Evolutionary conservation across 768 basidiomycete species (phyloP).

Genomic region (Arthromyces matolae): DNA sequence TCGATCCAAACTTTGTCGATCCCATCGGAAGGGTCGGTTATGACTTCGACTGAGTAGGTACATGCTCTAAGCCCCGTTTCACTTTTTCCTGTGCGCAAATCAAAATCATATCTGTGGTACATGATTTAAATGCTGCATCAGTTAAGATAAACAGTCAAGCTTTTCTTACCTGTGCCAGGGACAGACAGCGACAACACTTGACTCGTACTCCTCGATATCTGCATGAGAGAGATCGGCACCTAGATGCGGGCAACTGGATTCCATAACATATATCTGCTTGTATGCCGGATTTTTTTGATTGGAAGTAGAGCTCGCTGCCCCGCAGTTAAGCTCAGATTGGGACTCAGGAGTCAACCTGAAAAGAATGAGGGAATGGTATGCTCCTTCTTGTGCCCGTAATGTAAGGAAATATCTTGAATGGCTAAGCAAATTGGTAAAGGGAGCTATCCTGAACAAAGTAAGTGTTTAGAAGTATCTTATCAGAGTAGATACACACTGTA

Average conservation of each 20-base stretch:
- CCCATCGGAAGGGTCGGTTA: slow-evolving; percentile 32
- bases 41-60: slow-evolving; percentile 57
- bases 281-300: slow-evolving; percentile 14
- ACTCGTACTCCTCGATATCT: slow-evolving; percentile 68
- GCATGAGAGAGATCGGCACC: slow-evolving; percentile 80
- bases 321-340: slow-evolving; percentile 7
- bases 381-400: slow-evolving; percentile 53
- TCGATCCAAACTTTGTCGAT: slow-evolving; percentile 56
- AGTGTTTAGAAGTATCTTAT: background rate
- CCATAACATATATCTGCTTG: slow-evolving; percentile 71
- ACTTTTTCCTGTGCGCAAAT: slow-evolving; percentile 64
- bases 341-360: slow-evolving; percentile 51
- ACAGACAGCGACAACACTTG: slow-evolving; percentile 60
- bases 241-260: slow-evolving; percentile 75
- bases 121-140: background rate
- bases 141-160: background rate
- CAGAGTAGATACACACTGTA: background rate
- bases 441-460: slow-evolving; percentile 35
- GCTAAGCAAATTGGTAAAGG: slow-evolving; percentile 40
- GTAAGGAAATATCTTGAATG: slow-evolving; percentile 61
- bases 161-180: slow-evolving; percentile 67
- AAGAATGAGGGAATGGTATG: slow-evolving; percentile 60
- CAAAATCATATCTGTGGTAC: slow-evolving; percentile 73
- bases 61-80: slow-evolving; percentile 68
- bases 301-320: background rate